Evolutionary conservation across 441 rosid species (phyloP).

Genomic region (Jatropha multifida): DNA sequence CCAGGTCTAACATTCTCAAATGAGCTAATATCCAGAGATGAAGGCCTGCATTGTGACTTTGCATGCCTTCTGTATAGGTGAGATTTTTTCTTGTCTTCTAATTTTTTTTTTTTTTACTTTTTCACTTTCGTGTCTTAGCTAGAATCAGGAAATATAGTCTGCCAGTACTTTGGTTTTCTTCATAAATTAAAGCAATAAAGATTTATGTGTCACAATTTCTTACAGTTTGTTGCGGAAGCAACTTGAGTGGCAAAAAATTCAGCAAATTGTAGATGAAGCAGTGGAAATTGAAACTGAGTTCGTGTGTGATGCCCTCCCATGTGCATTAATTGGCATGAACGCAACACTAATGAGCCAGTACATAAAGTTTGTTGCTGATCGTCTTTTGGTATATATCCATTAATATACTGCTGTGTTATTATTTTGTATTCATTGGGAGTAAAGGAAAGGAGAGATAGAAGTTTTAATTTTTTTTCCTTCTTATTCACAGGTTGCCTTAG

Average conservation of each 20-base stretch:
- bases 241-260: constrained; percentile 59
- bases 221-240: constrained; percentile 64
- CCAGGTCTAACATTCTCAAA: constrained; percentile 94
- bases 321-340: constrained; percentile 87
- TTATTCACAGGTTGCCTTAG: constrained; percentile 60
- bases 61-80: constrained; percentile 91
- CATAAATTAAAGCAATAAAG: neutral
- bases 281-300: constrained; percentile 87
- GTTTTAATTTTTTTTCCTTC: neutral
- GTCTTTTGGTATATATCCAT: constrained; percentile 60
- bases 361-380: constrained; percentile 86
- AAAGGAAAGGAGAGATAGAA: neutral
- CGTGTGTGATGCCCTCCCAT: constrained; percentile 84
- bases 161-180: neutral
- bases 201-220: constrained; percentile 6
- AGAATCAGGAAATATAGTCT: neutral
- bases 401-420: neutral
- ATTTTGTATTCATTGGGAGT: neutral
- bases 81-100: neutral
- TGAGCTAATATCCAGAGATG: constrained; percentile 91
- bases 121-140: neutral
- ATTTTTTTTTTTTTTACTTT: neutral
- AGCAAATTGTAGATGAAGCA: constrained; percentile 67
- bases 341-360: constrained; percentile 84
- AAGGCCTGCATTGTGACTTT: constrained; percentile 94